Evolutionary conservation across 371 early-diverging fungal genomes (phyloP), one percentile per base, ranked within the genome.

Genomic region (Polyrhizophydium stewartii): DNA sequence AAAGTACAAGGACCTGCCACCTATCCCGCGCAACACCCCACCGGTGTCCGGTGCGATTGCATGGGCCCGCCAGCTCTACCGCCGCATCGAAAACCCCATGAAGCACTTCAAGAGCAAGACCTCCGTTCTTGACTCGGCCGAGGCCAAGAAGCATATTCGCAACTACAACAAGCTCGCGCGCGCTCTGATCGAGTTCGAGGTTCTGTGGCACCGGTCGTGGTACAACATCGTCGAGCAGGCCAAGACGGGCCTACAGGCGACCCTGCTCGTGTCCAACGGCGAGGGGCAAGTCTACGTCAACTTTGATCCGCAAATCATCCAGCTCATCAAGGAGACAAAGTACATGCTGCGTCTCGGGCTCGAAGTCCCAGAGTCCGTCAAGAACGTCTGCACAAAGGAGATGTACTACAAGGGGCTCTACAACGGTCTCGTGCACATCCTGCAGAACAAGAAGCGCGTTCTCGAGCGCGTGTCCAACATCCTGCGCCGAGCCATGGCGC

Each of bases 111-210:
- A 71, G 49, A 46, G 45, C 38, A 70, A 72, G 61, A 82, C 84
- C 17, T 28, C 58, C 27, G 75, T 83, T 22, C 65, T 84, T 16
- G 78, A 79, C 0, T 66, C 71, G 13, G 47, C 71, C 22, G 85
- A 85, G 28, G 79, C 80, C 16, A 82, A 77, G 55, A 85, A 81
- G 58, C 83, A 83, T 64, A 82, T 85, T 45, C 74, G 78, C 27
- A 82, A 85, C 68, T 85, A 82, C 77, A 85, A 85, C 66, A 78
- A 76, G 55, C 73, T 85, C 27, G 83, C 83, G 1, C 62, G 83
- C 1, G 83, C 84, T 0, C 66, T 85, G 51, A 78, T 85, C 55
- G 85, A 84, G 66, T 84, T 79, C 59, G 84, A 85, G 59, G 21
- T 81, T n/a, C 62, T 84, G 21, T 83, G 82, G 81, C 66, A 82